A percentile compares a stretch with the other conserved stretches of the same genome.
Evolutionary conservation across 768 basidiomycete species (phyloP).

Genomic region (Lactarius psammicola): DNA sequence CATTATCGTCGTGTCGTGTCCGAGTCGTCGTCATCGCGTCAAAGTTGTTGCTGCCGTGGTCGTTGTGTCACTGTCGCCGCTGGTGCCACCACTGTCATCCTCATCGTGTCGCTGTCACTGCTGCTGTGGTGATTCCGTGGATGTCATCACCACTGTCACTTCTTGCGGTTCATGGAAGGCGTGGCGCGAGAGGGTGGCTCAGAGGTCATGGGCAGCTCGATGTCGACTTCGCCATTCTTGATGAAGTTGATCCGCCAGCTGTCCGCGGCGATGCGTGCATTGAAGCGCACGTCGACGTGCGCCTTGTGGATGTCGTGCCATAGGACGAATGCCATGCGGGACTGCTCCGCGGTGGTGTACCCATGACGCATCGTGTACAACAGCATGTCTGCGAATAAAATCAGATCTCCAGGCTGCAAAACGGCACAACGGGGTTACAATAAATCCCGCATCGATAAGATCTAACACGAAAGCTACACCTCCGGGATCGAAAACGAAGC

Average conservation of each 20-base stretch:
- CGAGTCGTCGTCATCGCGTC: no score
- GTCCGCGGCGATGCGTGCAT: constrained; percentile 50
- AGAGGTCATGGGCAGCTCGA: neutral
- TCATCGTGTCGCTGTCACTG: no score
- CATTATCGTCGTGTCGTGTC: no score
- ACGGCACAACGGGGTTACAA: no score
- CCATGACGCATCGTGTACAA: constrained; percentile 51
- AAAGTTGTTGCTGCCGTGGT: no score
- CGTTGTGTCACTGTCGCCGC: no score
- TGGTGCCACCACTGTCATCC: no score
- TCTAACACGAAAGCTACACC: no score
- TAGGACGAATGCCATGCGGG: constrained; percentile 54
- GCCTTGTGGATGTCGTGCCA: constrained; percentile 53
- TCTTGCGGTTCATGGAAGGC: neutral
- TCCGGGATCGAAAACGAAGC: no score
- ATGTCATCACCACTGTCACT: neutral
- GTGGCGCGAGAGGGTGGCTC: neutral
- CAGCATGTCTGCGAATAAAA: constrained; percentile 52
- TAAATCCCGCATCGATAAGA: no score
- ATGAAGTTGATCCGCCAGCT: constrained; percentile 55
- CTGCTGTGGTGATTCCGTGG: no score
- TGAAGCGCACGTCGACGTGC: constrained; percentile 65
- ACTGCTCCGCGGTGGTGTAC: constrained; percentile 44
- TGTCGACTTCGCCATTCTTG: constrained; percentile 31
- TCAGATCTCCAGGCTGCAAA: no score